Base-by-base conservation (phyloP, 495 filamentous ascomycete species). In the Hypomontagnella monticulosa region DNA sequence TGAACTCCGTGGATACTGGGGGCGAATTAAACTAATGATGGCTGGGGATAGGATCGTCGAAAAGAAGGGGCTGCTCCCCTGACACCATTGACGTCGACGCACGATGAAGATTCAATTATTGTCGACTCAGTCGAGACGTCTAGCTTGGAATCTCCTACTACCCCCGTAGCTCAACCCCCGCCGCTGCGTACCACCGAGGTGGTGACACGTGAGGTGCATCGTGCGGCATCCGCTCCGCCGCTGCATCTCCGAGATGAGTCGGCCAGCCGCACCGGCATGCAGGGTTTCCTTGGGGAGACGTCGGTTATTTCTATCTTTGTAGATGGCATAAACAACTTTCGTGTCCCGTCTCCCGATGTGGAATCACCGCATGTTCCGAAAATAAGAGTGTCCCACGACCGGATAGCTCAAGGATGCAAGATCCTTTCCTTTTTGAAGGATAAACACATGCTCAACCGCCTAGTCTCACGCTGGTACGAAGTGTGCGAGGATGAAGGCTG, bases 171-270 rank as follows among this genome's bases (percentile, higher is more conserved):
- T 14, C 66, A 63, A 10, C 38, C 42, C 16, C 14, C 47, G 15
- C 4, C 36, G 20, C 33, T 15, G 44, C 59, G 54, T 20, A 30
- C 59, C n/a, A 12, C 59, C n/a, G 65, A 68, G n/a, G 23, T 53
- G 30, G 53, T 43, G 18, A 38, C 48, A 27, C 65, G 65, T 14
- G 59, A 63, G 27, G 40, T 61, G 1, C 69, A 70, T 32, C 68
- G 73, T 54, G 71, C 71, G 23, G 73, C 73, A 32, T 75, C 73
- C 11, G 73, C 73, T 16, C 73, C 73, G 20, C 71, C 71, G 14
- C 44, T 73, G 40, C 63, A 69, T 8, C 57, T 64, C 19, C 67
- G 67, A 14, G 59, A 61, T 42, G 62, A 60, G 15, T 37, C 16
- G 15, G 27, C 43, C 38, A 63, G 20, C 41, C 59, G 42, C 43